Evolutionary conservation across 2,329 filamentous ascomycete species (phyloP), one percentile per base, ranked within the genome.

Genomic region (Cytospora paraplurivora): DNA sequence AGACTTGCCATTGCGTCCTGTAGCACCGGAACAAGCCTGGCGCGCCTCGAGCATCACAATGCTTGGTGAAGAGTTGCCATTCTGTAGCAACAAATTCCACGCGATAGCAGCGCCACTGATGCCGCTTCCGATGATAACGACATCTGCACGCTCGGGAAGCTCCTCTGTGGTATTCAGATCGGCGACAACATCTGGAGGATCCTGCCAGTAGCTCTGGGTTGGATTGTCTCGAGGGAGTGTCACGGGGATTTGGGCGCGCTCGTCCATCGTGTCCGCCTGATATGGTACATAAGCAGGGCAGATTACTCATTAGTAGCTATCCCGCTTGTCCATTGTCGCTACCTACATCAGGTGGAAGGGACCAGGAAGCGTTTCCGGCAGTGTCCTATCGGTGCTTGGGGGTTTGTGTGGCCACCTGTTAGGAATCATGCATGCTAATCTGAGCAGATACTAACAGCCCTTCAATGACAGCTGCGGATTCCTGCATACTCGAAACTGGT

Each of bases 21-120:
- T 89, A 2, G 87, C 87, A 57, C 87, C 87, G 73, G 85, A 89
- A 68, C 85, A 88, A 7, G 85, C 83, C 71, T 88, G 84, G 64
- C 87, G 77, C 12, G 87, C 87, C 72, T 90, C 87, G 7, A 90
- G 75, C 79, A 89, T 82, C 2, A 89, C 79, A 4, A 89, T 76
- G 56, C 79, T 76, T 34, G 74, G 72, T 54, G 72, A 62, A 13
- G 19, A 12, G 35, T 32, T 50, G 17, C 41, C 35, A 27, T 67
- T 63, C n/a, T 37, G 73, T 70, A 76, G 78, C 67, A 87, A 78
- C 67, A 87, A 75, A 67, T 82, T 82, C 71, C 82, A 83, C 11
- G 85, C 86, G 7, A 82, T 79, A 55, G 81, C 83, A 5, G 83
- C 79, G n/a, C 87, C 87, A 3, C 85, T 85, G 67, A 89, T 87